A percentile compares a stretch with the other conserved stretches of the same genome.
Evolutionary conservation across 768 basidiomycete genomes (phyloP).

Genomic region (Psilocybe cyanescens): DNA sequence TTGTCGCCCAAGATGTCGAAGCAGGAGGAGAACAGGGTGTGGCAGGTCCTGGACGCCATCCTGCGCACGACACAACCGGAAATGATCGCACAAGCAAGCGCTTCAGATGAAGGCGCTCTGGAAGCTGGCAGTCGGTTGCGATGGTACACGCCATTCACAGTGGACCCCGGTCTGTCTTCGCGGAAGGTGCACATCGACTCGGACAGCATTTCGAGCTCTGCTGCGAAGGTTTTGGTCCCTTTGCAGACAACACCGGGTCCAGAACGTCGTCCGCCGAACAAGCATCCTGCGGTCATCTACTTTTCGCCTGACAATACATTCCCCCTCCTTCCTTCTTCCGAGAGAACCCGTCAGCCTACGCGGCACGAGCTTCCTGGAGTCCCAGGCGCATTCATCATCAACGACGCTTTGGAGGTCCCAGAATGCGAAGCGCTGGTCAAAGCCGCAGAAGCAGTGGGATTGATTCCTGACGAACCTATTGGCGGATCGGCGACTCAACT

Average conservation of each 20-base stretch:
- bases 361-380: conserved; percentile 46
- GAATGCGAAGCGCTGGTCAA: conserved; percentile 51
- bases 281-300: conserved; percentile 54
- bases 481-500: conserved; percentile 48
- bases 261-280: conserved; percentile 56
- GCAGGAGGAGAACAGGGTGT: conserved; percentile 44
- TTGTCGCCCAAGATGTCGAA: conserved; percentile 39
- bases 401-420: conserved; percentile 45
- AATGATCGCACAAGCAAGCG: conserved; percentile 24
- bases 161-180: conserved; percentile 20
- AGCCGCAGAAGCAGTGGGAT: conserved; percentile 48
- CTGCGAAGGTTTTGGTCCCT: conserved; percentile 25
- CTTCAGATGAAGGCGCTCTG: conserved; percentile 22
- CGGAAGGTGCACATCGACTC: conserved; percentile 13
- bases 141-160: conserved; percentile 38
- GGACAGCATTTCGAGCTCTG: conserved; percentile 17
- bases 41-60: conserved; percentile 52
- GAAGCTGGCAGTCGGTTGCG: conserved; percentile 33
- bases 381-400: conserved; percentile 50
- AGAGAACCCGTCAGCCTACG: conserved; percentile 30
- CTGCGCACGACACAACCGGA: conserved; percentile 47
- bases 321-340: conserved; percentile 27
- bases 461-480: conserved; percentile 54
- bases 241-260: conserved; percentile 44
- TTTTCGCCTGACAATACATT: conserved; percentile 40